Evolutionary conservation across 371 early-diverging fungal species (phyloP).

Genomic region (Funneliformis caledonium): DNA sequence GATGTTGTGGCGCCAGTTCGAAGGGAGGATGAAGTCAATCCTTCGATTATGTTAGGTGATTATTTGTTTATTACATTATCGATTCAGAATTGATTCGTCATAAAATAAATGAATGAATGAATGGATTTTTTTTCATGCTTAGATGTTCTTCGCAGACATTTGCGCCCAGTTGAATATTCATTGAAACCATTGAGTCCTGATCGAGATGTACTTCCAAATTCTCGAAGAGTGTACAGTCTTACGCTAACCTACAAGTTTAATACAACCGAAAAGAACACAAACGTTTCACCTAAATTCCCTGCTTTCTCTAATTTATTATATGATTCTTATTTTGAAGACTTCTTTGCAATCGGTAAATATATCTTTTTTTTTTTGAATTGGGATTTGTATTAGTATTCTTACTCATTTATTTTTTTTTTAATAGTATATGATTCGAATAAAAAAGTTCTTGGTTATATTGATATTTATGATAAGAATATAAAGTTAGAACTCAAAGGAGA

Average conservation of each 20-base stretch:
- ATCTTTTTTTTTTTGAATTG: constrained; percentile 36
- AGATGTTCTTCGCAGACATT: constrained; percentile 66
- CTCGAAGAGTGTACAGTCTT: constrained; percentile 69
- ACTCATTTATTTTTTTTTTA: not conserved
- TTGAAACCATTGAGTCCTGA: constrained; percentile 72
- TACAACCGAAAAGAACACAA: constrained; percentile 55
- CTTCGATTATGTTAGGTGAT: constrained; percentile 48
- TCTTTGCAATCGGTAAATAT: constrained; percentile 41
- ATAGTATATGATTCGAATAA: constrained; percentile 64
- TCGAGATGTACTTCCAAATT: constrained; percentile 78
- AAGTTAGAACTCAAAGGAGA: constrained; percentile 80
- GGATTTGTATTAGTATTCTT: not conserved
- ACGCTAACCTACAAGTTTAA: constrained; percentile 76
- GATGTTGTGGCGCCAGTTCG: constrained; percentile 75
- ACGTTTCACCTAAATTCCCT: constrained; percentile 68
- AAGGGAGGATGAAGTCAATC: constrained; percentile 71
- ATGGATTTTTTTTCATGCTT: constrained; percentile 44
- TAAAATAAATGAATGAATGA: not conserved
- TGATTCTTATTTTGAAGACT: constrained; percentile 62
- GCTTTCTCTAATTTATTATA: constrained; percentile 67
- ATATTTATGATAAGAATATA: constrained; percentile 73
- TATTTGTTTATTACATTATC: not conserved
- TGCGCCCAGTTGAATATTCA: constrained; percentile 69
- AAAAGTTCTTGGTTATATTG: constrained; percentile 68
- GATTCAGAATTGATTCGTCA: not conserved